A percentile compares a stretch with the other conserved stretches of the same genome.
Evolutionary conservation across 1,284 basidiomycete genomes (phyloP).

Genomic region (Paramarasmius palmivorus): DNA sequence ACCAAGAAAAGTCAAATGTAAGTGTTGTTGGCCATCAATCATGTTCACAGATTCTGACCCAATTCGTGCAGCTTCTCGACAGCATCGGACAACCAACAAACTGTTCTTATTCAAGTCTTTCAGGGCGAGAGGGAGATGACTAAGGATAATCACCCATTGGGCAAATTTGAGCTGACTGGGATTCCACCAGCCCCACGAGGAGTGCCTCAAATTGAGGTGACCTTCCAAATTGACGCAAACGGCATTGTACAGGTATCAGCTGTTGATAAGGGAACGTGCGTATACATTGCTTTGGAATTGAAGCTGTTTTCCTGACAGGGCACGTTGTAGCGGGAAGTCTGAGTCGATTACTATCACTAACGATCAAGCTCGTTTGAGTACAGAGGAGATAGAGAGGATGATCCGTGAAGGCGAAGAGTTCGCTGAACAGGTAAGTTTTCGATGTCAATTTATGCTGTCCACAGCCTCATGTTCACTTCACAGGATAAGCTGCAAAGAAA

Average conservation of each 20-base stretch:
- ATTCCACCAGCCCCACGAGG: conserved; percentile 84
- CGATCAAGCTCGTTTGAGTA: conserved; percentile 12
- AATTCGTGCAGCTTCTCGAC: conserved; percentile 59
- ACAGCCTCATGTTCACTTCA: not conserved
- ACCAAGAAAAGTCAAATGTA: conserved; percentile 76
- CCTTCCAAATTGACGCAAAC: conserved; percentile 80
- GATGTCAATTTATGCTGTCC: not conserved
- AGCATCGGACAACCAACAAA: conserved; percentile 50
- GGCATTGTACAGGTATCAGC: conserved; percentile 76
- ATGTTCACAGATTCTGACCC: not conserved
- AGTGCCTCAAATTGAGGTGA: conserved; percentile 84
- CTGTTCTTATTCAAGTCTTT: conserved; percentile 76
- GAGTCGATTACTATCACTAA: conserved; percentile 64
- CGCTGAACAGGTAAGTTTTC: conserved; percentile 14
- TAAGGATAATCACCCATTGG: conserved; percentile 86
- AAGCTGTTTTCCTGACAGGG: conserved; percentile 1
- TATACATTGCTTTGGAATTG: conserved; percentile 28
- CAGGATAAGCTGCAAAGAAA: conserved; percentile 24
- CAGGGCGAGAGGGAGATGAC: conserved; percentile 84
- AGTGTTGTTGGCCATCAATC: conserved; percentile 8
- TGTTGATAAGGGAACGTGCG: conserved; percentile 52
- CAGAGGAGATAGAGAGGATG: conserved; percentile 16
- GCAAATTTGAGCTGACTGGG: conserved; percentile 82
- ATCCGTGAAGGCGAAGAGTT: conserved; percentile 16
- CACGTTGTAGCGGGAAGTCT: conserved; percentile 57